Conservation (phyloP, 1,284 basidiomycete species). For the Malassezia caprae region DNA sequence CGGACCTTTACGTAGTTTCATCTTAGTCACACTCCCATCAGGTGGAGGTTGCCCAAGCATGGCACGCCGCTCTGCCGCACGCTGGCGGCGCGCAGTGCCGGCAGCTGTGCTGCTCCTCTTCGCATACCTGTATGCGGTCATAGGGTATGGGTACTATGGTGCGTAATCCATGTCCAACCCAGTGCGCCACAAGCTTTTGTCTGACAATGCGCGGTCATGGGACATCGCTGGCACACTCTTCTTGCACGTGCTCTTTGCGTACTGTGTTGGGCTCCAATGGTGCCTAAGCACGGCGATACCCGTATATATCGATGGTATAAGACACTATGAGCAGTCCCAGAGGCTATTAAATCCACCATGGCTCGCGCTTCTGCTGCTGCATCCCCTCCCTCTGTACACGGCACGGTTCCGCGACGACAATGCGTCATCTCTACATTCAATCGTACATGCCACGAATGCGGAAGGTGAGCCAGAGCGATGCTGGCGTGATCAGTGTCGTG, state of each 20-base stretch:
- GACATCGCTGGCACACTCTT: neutral
- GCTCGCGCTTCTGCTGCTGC: neutral
- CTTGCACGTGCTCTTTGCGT: neutral
- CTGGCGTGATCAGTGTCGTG: constrained; percentile 11
- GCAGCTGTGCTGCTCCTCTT: neutral
- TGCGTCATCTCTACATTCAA: neutral
- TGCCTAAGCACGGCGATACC: neutral
- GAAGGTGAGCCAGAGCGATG: neutral
- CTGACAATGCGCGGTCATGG: neutral
- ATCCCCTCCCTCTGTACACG: neutral
- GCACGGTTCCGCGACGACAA: neutral
- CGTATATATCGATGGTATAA: neutral
- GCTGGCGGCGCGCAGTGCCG: neutral
- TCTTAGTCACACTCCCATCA: neutral
- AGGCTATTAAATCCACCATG: neutral
- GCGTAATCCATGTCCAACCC: neutral
- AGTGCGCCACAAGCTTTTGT: neutral
- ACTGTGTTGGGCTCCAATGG: neutral
- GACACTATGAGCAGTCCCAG: neutral
- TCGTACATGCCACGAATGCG: neutral
- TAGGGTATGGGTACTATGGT: constrained; percentile 1
- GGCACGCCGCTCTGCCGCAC: neutral
- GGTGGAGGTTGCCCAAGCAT: neutral
- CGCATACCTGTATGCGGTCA: neutral
- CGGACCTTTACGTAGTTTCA: constrained; percentile 11